A percentile compares a stretch with the other conserved stretches of the same genome.
phyloP scores from a whole-genome alignment of 2,329 filamentous ascomycete genomes.

The Grosmannia huntii region DNA sequence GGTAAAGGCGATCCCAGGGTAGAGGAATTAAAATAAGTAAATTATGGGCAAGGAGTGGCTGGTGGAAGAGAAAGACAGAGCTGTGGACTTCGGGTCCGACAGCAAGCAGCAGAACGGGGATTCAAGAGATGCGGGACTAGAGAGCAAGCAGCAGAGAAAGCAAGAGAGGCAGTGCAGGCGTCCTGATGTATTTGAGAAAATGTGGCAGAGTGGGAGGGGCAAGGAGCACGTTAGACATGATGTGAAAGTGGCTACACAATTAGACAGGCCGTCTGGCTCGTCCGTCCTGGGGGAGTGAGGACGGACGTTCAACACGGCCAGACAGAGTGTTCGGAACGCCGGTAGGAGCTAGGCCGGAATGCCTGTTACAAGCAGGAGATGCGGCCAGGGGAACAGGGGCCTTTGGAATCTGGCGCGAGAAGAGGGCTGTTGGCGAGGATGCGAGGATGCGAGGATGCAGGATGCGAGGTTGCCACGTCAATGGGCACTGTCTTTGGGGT shows the following conservation, averaged over 20 bases:
- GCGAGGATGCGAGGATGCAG: not conserved
- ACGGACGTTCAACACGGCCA: constrained; percentile 24
- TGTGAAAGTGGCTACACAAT: not conserved
- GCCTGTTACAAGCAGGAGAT: constrained; percentile 31
- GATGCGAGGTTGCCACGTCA: not conserved
- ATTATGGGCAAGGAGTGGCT: not conserved
- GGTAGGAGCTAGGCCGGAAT: constrained; percentile 38
- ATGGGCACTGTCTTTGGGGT: not conserved
- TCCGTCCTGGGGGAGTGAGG: not conserved
- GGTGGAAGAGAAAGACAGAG: not conserved
- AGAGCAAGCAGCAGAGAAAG: constrained; percentile 25
- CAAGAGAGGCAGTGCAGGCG: constrained; percentile 24
- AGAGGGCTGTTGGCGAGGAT: not conserved
- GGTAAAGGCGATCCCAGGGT: not conserved
- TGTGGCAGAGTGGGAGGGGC: not conserved
- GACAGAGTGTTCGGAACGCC: constrained; percentile 27
- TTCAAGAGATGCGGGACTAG: constrained; percentile 26
- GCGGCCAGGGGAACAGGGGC: constrained; percentile 13
- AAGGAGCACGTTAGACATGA: not conserved
- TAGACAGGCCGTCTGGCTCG: not conserved
- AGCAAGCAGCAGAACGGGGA: too few relatives aligned
- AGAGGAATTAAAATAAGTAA: not conserved
- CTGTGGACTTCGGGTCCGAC: not conserved
- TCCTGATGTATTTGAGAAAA: not conserved
- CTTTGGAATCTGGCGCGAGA: too few relatives aligned